Conservation (phyloP, 495 filamentous ascomycete genomes). For the Tricharina praecox region DNA sequence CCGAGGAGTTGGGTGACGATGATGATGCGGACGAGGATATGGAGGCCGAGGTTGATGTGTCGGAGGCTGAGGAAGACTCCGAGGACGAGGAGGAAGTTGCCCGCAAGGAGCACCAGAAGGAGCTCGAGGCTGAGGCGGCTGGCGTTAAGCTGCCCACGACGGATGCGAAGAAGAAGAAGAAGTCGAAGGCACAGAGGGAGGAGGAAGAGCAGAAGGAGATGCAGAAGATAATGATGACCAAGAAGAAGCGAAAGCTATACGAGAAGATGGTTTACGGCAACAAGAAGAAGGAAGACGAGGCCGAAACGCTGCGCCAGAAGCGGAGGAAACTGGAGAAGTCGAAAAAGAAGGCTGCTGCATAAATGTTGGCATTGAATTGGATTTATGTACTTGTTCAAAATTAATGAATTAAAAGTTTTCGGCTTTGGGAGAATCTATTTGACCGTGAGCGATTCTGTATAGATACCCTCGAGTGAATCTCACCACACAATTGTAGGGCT, state of each 20-base stretch:
- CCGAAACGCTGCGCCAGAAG: conserved; percentile 58
- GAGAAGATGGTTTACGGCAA: conserved; percentile 88
- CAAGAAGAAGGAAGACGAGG: conserved; percentile 65
- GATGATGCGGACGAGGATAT: conserved; percentile 34
- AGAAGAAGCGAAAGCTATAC: conserved; percentile 75
- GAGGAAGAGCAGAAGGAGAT: conserved; percentile 72
- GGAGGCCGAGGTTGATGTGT: conserved; percentile 26
- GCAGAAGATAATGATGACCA: conserved; percentile 81
- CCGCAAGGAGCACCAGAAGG: conserved; percentile 54
- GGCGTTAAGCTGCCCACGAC: conserved; percentile 31
- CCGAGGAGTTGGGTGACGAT: conserved; percentile 42
- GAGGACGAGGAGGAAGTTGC: conserved; percentile 33
- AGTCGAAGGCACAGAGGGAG: conserved; percentile 46
- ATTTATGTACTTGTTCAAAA: background rate
- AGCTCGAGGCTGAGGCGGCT: conserved; percentile 76
- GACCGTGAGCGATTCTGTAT: no score
- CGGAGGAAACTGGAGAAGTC: conserved; percentile 74
- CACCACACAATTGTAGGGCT: no score
- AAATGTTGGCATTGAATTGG: background rate
- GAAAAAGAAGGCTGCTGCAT: conserved; percentile 17
- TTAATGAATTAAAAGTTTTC: conserved; percentile 1
- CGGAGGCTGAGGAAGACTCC: conserved; percentile 22
- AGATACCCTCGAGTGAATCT: no score
- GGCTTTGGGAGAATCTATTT: no score
- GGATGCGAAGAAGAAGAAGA: conserved; percentile 48